Percentiles rank a stretch among this genome's conserved stretches.
phyloP scores from a whole-genome alignment of 2,329 filamentous ascomycete species.

The Geosmithia putterillii region DNA sequence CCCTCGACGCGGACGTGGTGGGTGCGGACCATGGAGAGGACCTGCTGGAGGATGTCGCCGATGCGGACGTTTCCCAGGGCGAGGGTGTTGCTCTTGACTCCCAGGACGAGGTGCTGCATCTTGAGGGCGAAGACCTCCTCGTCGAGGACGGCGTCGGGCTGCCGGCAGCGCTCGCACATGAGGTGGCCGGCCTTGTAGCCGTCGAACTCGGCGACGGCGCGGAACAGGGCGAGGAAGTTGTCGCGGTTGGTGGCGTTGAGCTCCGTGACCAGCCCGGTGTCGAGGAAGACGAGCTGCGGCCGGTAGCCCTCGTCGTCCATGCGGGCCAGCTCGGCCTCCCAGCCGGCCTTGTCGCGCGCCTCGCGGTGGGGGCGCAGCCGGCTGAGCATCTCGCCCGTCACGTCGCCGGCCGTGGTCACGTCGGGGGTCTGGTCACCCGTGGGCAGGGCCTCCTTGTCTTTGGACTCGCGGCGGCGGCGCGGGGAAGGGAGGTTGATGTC shows the following conservation, averaged over 20 bases:
- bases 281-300: slow-evolving; percentile 93
- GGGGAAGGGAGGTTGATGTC: slow-evolving; percentile 7
- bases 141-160: slow-evolving; percentile 81
- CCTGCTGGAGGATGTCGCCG: slow-evolving; percentile 84
- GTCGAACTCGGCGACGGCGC: slow-evolving; percentile 90
- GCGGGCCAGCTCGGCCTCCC: slow-evolving; percentile 60
- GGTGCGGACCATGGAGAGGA: slow-evolving; percentile 77
- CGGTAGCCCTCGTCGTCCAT: slow-evolving; percentile 82
- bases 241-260: slow-evolving; percentile 73
- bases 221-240: slow-evolving; percentile 95
- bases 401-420: slow-evolving; percentile 34
- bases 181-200: slow-evolving; percentile 89
- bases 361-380: slow-evolving; percentile 62
- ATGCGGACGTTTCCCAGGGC: slow-evolving; percentile 92
- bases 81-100: slow-evolving; percentile 82
- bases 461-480: neutral
- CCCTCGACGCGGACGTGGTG: slow-evolving; percentile 94
- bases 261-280: slow-evolving; percentile 90
- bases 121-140: slow-evolving; percentile 84
- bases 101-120: slow-evolving; percentile 92
- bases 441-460: too few relatives aligned
- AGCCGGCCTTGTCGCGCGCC: slow-evolving; percentile 50
- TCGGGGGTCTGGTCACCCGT: neutral
- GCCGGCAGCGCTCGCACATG: slow-evolving; percentile 91
- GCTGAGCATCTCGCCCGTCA: slow-evolving; percentile 76